Percentiles rank a stretch among this genome's conserved stretches.
phyloP scores from a whole-genome alignment of 192 early-diverging fungal species.

The Diversispora epigaea region DNA sequence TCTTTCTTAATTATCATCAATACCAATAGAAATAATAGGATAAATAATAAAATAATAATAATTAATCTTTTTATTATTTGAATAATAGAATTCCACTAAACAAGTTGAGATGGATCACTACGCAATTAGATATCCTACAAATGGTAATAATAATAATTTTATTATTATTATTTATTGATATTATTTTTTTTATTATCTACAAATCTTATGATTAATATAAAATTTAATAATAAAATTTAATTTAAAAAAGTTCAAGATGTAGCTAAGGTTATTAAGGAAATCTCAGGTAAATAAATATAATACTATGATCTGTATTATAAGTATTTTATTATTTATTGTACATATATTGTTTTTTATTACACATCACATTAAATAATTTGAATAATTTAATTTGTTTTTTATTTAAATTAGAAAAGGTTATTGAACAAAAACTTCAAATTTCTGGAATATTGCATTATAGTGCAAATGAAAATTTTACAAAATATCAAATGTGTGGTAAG shows the following conservation, averaged over 20 bases:
- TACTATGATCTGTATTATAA: no score
- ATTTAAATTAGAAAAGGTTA: slow-evolving; percentile 37
- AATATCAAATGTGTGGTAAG: slow-evolving; percentile 72
- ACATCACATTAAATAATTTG: neutral
- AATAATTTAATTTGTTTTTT: neutral
- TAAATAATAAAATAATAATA: neutral
- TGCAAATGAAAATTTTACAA: slow-evolving; percentile 58
- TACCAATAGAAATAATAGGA: neutral
- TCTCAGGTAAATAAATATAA: slow-evolving; percentile 45
- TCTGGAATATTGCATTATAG: slow-evolving; percentile 65
- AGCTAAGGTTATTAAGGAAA: slow-evolving; percentile 64
- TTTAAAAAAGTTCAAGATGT: slow-evolving; percentile 60
- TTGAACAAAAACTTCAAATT: slow-evolving; percentile 42
- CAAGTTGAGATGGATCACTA: slow-evolving; percentile 65
- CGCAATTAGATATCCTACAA: slow-evolving; percentile 78
- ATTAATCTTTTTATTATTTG: neutral
- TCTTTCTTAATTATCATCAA: no score
- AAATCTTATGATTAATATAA: neutral
- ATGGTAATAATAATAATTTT: slow-evolving; percentile 45
- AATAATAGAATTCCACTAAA: slow-evolving; percentile 45
- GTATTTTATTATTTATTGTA: no score
- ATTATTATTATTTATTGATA: neutral
- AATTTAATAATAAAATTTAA: no score
- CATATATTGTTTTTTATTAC: neutral
- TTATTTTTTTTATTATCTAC: neutral